phyloP scores from a whole-genome alignment of 257 asterid species.

The Lycium barbarum region DNA sequence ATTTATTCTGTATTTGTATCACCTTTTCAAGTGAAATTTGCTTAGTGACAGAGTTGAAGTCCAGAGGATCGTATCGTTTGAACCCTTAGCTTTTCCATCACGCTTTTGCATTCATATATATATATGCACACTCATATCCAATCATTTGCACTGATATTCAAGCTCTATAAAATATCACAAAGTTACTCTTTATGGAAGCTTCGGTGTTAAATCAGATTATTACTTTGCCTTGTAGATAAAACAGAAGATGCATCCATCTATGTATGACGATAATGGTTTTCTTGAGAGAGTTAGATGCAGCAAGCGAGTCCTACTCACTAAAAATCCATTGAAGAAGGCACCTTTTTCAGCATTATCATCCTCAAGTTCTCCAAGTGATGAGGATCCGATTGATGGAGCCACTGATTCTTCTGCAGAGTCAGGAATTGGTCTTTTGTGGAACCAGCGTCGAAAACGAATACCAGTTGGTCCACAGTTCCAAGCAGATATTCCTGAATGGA shows the following conservation, averaged over 20 bases:
- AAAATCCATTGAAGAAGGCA: constrained; percentile 51
- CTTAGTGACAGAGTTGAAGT: background rate
- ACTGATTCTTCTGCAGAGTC: constrained; percentile 48
- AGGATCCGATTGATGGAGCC: constrained; percentile 32
- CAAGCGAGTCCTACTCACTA: constrained; percentile 60
- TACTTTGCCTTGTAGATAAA: constrained; percentile 57
- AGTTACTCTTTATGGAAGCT: background rate
- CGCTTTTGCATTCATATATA: background rate
- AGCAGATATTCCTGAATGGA: constrained; percentile 36
- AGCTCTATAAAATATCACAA: background rate
- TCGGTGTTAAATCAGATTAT: constrained; percentile 34
- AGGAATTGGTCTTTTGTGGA: constrained; percentile 29
- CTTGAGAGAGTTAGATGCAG: constrained; percentile 71
- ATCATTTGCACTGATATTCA: background rate
- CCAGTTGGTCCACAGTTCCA: constrained; percentile 34
- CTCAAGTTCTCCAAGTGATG: constrained; percentile 47
- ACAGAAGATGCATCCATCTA: constrained; percentile 84
- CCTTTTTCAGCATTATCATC: constrained; percentile 39
- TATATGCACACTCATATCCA: too few relatives aligned
- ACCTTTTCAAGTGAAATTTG: background rate
- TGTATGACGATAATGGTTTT: constrained; percentile 62
- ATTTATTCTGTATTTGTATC: background rate
- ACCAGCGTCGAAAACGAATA: constrained; percentile 33
- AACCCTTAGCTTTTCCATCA: background rate
- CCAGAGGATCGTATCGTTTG: background rate